Percentiles rank a stretch among this genome's conserved stretches.
These are phyloP conservation scores for Schwanniomyces vanrijiae DNA, from an alignment of 805 yeast genomes.

Conservation along the genomic window DNA sequence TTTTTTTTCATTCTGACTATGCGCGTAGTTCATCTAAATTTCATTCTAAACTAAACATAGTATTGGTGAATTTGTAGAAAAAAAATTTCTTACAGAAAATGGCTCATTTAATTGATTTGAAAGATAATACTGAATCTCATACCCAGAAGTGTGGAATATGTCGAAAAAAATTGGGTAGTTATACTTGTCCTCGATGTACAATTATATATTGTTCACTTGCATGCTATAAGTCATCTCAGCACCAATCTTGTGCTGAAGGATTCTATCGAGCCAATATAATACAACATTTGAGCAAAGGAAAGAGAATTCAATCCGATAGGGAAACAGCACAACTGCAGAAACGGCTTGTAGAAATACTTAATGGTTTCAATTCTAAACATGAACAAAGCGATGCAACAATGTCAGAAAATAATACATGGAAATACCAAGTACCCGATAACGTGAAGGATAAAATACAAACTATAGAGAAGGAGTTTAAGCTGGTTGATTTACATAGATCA, in stretches of 20 bases:
- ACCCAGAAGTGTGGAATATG: conserved; percentile 4
- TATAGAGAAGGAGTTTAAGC: conserved; percentile 1
- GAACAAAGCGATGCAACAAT: no score
- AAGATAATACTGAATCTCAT: not conserved
- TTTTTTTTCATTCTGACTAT: not conserved
- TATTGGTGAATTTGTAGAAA: no score
- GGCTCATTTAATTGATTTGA: not conserved
- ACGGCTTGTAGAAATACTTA: conserved; percentile 1
- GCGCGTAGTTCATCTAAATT: not conserved
- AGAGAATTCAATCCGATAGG: not conserved
- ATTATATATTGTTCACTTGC: conserved; percentile 4
- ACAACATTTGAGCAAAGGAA: not conserved
- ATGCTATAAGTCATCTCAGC: conserved; percentile 7
- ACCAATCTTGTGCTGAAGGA: conserved; percentile 3
- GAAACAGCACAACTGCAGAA: not conserved
- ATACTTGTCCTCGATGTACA: conserved; percentile 6
- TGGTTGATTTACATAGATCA: conserved; percentile 2
- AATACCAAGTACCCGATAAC: conserved; percentile 1
- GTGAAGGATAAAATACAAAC: not conserved
- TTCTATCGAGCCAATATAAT: conserved; percentile 4
- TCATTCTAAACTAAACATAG: not conserved
- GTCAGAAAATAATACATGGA: conserved; percentile 1
- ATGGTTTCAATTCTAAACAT: not conserved
- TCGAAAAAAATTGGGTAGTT: not conserved
- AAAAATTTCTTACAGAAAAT: no score